Evolutionary conservation across 768 basidiomycete species (phyloP), one percentile per base, ranked within the genome.

Genomic region (Mycena rosella): DNA sequence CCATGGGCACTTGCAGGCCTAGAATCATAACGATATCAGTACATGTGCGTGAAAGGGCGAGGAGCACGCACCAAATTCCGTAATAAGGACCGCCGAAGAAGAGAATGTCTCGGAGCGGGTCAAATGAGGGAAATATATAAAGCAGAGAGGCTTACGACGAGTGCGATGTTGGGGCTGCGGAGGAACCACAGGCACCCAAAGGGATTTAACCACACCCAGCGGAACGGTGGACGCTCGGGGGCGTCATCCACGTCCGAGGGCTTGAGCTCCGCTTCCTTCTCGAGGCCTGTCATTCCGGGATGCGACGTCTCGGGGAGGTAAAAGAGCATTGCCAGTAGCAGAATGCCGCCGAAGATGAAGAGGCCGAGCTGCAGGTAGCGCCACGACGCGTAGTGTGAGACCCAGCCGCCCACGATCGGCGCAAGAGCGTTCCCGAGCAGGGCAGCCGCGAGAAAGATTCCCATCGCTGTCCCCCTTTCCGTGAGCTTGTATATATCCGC

Each of bases 281-380:
- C 89, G 2, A 90, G 79, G 0, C 89, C 87, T 42, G 84, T 79
- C 0, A 83, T 73, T 9, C 87, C 85, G 0, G 91, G 90, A 70
- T 90, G 88, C 55, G 85, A 86, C 3, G 91, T 92, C 71, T 93
- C 91, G 0, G 91, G 91, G n/a, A 91, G 83, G 58, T 82, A 83
- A 4, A 84, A 45, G 1, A 74, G 54, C 34, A 91, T 79, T 7
- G 79, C 66, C 8, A 83, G 9, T 38, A 87, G 79, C 2, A 81
- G 78, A 0, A 83, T 17, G 0, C 85, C 40, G 2, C 84, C 85
- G 42, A 79, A 74, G 0, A 81, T 40, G 3, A 84, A 85, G 1
- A 92, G 64, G 0, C 72, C 71, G 10, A 77, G 73, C 72, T 93
- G 90, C 75, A 90, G 85, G 5, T 82, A 67, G 0, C 91, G 84